Base-by-base conservation (phyloP, 177 flowering plant genomes). In the Vitis hybrid region DNA sequence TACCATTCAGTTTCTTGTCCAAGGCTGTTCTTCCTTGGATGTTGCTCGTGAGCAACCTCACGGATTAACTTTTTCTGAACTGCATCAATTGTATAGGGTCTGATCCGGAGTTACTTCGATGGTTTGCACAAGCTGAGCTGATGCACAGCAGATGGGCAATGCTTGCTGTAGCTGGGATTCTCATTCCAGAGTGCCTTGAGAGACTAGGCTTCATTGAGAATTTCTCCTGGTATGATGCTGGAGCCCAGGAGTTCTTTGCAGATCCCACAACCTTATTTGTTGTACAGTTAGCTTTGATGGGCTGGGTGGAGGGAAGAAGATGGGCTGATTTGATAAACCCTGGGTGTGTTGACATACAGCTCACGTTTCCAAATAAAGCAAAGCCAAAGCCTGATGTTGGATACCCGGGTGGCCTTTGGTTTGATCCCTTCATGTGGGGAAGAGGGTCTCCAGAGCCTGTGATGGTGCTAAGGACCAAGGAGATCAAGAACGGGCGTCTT, bases 61-160 rank as follows among this genome's bases (percentile, higher is more conserved):
- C 11, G n/a, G 19, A 14, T 16, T 10, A 3, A 10, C 12, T 21
- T 33, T 70, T 19, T 33, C 51, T 63, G n/a, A 14, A 55, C 19
- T 16, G 10, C 9, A 12, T 1, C 26, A 60, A 33, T 8, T 45
- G 13, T 73, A 6, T 74, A 89, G 97, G 97, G 10, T 93, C 97
- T 26, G 93, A 93, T 65, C 90, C 94, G 1, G 92, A 91, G 72
- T 60, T 62, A 15, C 92, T 91, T 2, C 77, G 71, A 81, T 94
- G 96, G 97, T 85, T 88, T 57, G 97, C 94, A 3, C 97, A 92
- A 76, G 98, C 96, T 0, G 97, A 94, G 78, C 83, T 92, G 55
- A 84, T 94, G 74, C 97, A 90, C 62, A 58, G 86, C 64, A 72
- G 97, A 77, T 94, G 96, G 97, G 97, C 97, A 56, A 94, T 92